Evolutionary conservation across 106 monocot species (phyloP), one percentile per base, ranked within the genome.

Genomic region (Amphibolis antarctica): DNA sequence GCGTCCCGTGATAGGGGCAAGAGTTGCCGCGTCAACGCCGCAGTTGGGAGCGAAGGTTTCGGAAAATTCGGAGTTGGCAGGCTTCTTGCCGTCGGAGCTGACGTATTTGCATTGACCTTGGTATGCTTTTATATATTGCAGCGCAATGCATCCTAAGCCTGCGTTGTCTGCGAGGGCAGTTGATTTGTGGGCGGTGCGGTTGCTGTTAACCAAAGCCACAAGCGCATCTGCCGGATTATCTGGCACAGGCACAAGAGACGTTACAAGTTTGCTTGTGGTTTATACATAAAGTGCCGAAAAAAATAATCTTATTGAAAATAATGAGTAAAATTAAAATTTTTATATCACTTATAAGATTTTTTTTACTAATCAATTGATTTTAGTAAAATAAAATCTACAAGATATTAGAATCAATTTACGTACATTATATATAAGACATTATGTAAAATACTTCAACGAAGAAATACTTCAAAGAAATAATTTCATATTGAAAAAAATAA

Each of bases 201-300:
- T 94, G 71, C 46, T 63, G 70, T 94, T 86, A 69, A 94, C 57
- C 51, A 71, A 60, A 0, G 72, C 20, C 45, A 94, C 85, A 1
- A 94, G 81, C 51, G 86, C 69, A 55, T 94, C 93, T 0, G 93
- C 89, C n/a, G 86, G 83, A 54, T 89, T 94, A 53, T 74, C 93
- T 94, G 43, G 18, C 11, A 10, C 10, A 24, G 54, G 24, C 3
- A 23, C 18, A 55, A 55, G 24, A 55, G 20, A 55, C 6, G 24
- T n/a, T n/a, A 55, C 13, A 0, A 55, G 19, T 23, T 21, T 19
- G 24, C 22, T 55, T 23, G 7, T 55, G 54, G 24, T 25, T 14
- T 49, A 49, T 17, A 15, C 49, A 1, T 17, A 49, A 0, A 19
- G 17, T 14, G 12, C 49, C 3, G 49, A 12, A 49, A 3, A 17